Conservation (phyloP, 1,139 yeast species). For the Hanseniaspora gamundiae region DNA sequence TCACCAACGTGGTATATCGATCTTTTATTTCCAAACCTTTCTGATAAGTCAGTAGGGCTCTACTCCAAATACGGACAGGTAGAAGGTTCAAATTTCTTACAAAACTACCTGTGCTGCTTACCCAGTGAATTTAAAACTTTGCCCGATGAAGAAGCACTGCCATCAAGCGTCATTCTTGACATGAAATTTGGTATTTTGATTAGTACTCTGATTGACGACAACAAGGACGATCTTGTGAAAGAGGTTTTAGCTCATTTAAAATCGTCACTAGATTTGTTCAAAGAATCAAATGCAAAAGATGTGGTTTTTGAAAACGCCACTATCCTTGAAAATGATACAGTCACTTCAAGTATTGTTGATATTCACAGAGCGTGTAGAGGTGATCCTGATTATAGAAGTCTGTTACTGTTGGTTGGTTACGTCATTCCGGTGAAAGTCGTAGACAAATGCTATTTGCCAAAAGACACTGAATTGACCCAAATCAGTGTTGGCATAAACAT, state of each 20-base stretch:
- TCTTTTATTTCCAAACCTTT: conserved; percentile 52
- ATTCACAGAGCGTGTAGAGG: conserved; percentile 12
- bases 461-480: conserved; percentile 9
- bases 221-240: conserved; percentile 16
- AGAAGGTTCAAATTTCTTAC: background rate
- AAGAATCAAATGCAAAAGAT: background rate
- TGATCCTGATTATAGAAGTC: conserved; percentile 22
- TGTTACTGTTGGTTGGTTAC: conserved; percentile 19
- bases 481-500: conserved; percentile 11
- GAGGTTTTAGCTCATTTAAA: conserved; percentile 13
- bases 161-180: conserved; percentile 15
- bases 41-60: conserved; percentile 23
- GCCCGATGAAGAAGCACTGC: conserved; percentile 16
- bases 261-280: conserved; percentile 2
- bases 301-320: background rate
- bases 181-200: conserved; percentile 22
- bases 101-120: conserved; percentile 5
- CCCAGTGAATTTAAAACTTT: conserved; percentile 17
- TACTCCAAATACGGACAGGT: conserved; percentile 5
- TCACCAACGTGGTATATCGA: conserved; percentile 56
- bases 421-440: conserved; percentile 14
- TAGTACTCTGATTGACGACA: conserved; percentile 23
- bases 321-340: conserved; percentile 4
- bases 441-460: conserved; percentile 17
- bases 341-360: conserved; percentile 9